Evolutionary conservation across 129 eudicot genomes (phyloP).

Genomic region (Lonicera japonica): DNA sequence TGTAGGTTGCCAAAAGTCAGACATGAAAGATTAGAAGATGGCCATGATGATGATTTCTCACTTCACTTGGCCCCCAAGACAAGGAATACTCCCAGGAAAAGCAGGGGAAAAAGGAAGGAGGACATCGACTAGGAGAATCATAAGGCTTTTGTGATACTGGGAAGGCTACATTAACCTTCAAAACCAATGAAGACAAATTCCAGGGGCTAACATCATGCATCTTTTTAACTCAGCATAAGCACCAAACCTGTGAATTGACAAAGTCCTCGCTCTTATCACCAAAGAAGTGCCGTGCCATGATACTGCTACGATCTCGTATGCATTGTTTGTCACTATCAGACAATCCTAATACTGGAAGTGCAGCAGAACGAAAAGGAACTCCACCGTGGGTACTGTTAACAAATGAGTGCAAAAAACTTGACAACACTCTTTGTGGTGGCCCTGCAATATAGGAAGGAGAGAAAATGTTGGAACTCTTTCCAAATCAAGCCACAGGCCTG

Average conservation of each 20-base stretch:
- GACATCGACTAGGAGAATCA: neutral
- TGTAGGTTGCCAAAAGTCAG: neutral
- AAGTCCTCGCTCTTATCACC: conserved; percentile 88
- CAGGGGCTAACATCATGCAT: conserved; percentile 1
- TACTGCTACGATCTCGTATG: conserved; percentile 96
- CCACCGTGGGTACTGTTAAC: conserved; percentile 75
- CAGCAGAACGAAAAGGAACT: conserved; percentile 70
- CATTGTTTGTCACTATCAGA: conserved; percentile 91
- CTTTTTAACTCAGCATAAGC: conserved; percentile 1
- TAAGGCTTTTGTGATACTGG: neutral
- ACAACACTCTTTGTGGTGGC: conserved; percentile 87
- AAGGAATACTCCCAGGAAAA: too few relatives aligned
- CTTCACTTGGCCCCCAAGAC: too few relatives aligned
- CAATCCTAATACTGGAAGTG: conserved; percentile 80
- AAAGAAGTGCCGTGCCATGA: conserved; percentile 95
- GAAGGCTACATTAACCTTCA: neutral
- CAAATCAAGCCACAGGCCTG: neutral
- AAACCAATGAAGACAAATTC: neutral
- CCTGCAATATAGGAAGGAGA: conserved; percentile 35
- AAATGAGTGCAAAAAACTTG: conserved; percentile 84
- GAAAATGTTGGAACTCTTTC: neutral
- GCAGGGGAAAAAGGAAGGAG: neutral
- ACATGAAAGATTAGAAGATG: too few relatives aligned
- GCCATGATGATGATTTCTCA: too few relatives aligned
- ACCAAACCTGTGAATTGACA: conserved; percentile 73